phyloP scores from a whole-genome alignment of 2,329 filamentous ascomycete species.

The Fusarium verrucosum region DNA sequence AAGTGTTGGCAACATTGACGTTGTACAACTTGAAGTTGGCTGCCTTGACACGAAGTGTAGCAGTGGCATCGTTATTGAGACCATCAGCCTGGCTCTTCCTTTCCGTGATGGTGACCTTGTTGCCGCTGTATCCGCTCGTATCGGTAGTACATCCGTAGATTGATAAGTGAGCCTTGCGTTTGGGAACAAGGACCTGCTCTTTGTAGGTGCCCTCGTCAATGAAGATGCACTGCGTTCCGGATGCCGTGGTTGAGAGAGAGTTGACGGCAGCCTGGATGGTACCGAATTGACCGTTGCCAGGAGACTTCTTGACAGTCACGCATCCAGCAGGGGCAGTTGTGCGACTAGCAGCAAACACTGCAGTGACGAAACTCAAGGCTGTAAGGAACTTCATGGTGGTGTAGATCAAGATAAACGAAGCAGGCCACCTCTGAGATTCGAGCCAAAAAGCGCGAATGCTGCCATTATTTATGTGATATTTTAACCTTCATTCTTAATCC shows the following conservation, averaged over 20 bases:
- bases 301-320: conserved; percentile 56
- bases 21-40: conserved; percentile 69
- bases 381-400: conserved; percentile 35
- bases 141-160: conserved; percentile 66
- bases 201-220: conserved; percentile 69
- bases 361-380: conserved; percentile 22
- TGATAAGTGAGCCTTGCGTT: conserved; percentile 61
- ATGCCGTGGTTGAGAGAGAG: conserved; percentile 62
- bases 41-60: conserved; percentile 56
- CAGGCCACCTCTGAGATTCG: neutral
- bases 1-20: conserved; percentile 61
- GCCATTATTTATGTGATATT: conserved; percentile 3
- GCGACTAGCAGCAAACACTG: conserved; percentile 46
- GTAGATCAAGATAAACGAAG: neutral
- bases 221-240: conserved; percentile 67
- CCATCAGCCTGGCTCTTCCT: conserved; percentile 55
- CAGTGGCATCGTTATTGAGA: conserved; percentile 62
- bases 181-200: conserved; percentile 58
- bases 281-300: conserved; percentile 47
- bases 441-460: neutral
- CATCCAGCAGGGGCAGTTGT: conserved; percentile 58
- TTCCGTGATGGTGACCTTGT: conserved; percentile 64
- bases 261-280: conserved; percentile 65
- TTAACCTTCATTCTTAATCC: neutral
- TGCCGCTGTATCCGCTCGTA: conserved; percentile 58